A percentile compares a stretch with the other conserved stretches of the same genome.
These are phyloP conservation scores for Neopestalotiopsis clavispora DNA, from an alignment of 2,329 filamentous ascomycete species.

Conservation along the genomic window DNA sequence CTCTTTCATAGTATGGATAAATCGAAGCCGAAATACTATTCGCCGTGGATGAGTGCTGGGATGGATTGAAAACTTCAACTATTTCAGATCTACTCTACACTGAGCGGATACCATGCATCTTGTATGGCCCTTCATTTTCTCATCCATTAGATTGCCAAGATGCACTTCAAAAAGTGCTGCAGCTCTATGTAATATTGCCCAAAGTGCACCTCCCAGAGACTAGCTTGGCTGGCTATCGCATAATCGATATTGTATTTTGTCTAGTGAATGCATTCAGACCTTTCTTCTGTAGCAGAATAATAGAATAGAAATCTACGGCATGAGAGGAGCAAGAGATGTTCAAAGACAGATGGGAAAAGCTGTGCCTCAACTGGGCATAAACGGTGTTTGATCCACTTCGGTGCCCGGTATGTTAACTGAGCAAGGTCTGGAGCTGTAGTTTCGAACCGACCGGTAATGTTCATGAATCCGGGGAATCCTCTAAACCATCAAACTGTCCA, in stretches of 20 bases:
- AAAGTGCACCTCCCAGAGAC: background rate
- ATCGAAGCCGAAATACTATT: too few species aligned
- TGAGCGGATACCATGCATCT: background rate
- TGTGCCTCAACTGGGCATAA: too few species aligned
- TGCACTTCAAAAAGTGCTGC: background rate
- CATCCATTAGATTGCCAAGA: background rate
- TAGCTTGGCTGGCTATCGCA: background rate
- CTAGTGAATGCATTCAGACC: too few species aligned
- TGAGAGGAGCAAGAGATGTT: too few species aligned
- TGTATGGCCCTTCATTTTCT: background rate
- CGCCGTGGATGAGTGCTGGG: too few species aligned
- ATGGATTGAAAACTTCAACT: too few species aligned
- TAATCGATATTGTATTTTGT: background rate
- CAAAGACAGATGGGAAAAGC: too few species aligned
- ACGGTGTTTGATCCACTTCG: too few species aligned
- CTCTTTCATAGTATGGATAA: too few species aligned
- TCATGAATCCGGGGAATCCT: background rate
- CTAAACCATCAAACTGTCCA: background rate
- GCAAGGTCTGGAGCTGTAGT: background rate
- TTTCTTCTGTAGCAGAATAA: background rate
- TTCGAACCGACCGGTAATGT: background rate
- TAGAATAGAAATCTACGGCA: background rate
- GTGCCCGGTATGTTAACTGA: too few species aligned
- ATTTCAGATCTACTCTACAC: background rate
- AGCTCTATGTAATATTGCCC: background rate